Evolutionary conservation across 108 stramenopile genomes (phyloP).

Genomic region (Thalassiosira profunda): DNA sequence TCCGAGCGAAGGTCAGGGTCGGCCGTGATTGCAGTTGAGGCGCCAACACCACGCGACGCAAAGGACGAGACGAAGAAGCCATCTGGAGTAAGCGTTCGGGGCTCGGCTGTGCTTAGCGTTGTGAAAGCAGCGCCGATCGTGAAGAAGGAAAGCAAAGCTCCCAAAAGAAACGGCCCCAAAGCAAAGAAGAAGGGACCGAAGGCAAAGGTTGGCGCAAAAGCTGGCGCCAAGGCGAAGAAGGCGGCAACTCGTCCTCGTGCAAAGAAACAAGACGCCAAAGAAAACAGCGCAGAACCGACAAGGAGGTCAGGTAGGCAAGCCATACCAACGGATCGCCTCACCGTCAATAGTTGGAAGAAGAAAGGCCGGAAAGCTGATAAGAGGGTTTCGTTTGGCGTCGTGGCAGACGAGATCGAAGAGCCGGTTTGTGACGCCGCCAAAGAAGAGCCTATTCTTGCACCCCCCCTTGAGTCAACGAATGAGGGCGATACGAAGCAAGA

Average conservation of each 20-base stretch:
- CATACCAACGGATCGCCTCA: constrained; percentile 30
- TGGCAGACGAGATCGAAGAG: not conserved
- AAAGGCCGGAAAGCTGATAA: not conserved
- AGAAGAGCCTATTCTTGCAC: no score
- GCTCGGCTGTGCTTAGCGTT: not conserved
- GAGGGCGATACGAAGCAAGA: not conserved
- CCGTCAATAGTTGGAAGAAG: constrained; percentile 13
- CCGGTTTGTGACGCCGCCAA: not conserved
- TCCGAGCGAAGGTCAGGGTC: no score
- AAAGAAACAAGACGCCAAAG: not conserved
- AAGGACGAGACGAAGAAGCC: not conserved
- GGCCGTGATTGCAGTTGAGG: not conserved
- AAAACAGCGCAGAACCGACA: not conserved
- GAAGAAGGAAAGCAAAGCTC: constrained; percentile 1
- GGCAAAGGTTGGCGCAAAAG: no score
- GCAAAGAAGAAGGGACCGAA: not conserved
- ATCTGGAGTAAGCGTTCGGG: not conserved
- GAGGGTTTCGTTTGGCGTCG: not conserved
- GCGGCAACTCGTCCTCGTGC: constrained; percentile 2
- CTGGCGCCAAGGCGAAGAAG: not conserved
- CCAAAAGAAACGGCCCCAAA: not conserved
- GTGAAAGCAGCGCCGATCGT: not conserved
- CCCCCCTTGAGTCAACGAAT: no score
- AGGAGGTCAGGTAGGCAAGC: constrained; percentile 15
- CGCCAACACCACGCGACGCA: not conserved